These are phyloP conservation scores for Coniochaeta sp. DNA, from an alignment of 2,329 filamentous ascomycete species.

Conservation along the genomic window DNA sequence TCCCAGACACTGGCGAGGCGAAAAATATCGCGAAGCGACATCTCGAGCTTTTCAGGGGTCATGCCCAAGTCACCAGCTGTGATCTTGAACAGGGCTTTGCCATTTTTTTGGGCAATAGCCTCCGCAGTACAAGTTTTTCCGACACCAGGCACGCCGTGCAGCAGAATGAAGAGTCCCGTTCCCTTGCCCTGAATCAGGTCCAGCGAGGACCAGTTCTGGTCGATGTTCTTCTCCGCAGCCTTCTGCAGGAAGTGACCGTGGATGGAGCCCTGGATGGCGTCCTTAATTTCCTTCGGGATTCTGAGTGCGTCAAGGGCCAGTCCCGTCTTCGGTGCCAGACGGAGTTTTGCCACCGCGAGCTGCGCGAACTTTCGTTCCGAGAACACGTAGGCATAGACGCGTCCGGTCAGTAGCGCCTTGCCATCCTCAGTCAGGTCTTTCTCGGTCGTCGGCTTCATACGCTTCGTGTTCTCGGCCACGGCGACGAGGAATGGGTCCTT, in stretches of 20 bases:
- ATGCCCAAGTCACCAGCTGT: constrained; percentile 20
- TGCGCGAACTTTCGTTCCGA: constrained; percentile 7
- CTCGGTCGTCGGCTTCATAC: constrained; percentile 1
- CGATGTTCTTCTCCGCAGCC: not conserved
- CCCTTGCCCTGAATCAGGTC: constrained; percentile 20
- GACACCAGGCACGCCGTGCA: constrained; percentile 26
- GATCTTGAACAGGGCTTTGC: constrained; percentile 22
- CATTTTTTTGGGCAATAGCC: constrained; percentile 18
- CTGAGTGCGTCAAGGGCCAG: constrained; percentile 5
- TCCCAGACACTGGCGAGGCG: constrained; percentile 26
- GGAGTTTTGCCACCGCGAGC: constrained; percentile 2
- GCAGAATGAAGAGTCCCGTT: constrained; percentile 25
- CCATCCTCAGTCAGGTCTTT: constrained; percentile 1
- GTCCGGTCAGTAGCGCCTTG: constrained; percentile 2
- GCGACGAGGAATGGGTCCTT: constrained; percentile 5
- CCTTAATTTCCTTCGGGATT: constrained; percentile 3
- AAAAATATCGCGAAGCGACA: constrained; percentile 18
- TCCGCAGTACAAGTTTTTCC: constrained; percentile 34
- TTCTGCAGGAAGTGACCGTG: constrained; percentile 6
- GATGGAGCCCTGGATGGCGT: constrained; percentile 4
- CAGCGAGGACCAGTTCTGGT: not conserved
- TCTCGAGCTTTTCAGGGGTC: constrained; percentile 16
- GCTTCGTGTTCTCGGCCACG: constrained; percentile 4
- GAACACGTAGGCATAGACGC: constrained; percentile 7
- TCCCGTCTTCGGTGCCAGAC: not conserved